Evolutionary conservation across 257 asterid species (phyloP), one percentile per base, ranked within the genome.

Genomic region (Leonotis leonurus): DNA sequence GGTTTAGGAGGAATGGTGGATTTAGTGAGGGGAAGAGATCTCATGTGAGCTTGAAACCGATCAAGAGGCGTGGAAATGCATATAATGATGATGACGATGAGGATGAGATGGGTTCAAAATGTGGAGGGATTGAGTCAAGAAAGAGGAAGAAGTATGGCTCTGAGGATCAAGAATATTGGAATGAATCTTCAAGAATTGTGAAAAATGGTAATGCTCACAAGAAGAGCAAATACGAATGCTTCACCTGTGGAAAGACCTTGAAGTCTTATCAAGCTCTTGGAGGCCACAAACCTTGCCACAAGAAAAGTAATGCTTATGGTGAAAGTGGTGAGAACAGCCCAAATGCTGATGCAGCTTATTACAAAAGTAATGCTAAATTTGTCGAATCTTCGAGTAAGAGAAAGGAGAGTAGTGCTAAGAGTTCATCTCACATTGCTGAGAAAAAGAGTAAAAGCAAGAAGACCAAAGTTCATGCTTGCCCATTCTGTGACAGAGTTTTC

Each of bases 211-310:
- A 33, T 48, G 8, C 71, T 60, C 60, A 32, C 41, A 88, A 88
- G 76, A 84, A 77, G 67, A 84, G 78, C 50, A 85, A 81, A 66
- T 92, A 86, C 41, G 92, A 87, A 73, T 92, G 99, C 72, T 77
- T 86, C 72, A 92, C 80, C 69, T 92, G 99, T 69, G 85, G 84
- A 74, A 92, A 80, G 95, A 62, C 22, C 29, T 92, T 92, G 78
- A 82, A 75, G 67, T 92, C 99, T 2, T 89, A 72, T 75, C 99
- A 92, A 62, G 99, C 94, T 40, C 89, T 92, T 1, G 99, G 99
- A 10, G 99, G 99, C 27, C 99, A 92, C 56, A 79, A 91, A 43
- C 99, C 99, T 0, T 92, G 99, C 78, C 96, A 85, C 77, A 89
- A 82, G 50, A 65, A 78, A 70, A 70, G 26, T 54, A 77, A 72